Evolutionary conservation across 2,329 filamentous ascomycete genomes (phyloP).

Genomic region (Penicillium brasilianum): DNA sequence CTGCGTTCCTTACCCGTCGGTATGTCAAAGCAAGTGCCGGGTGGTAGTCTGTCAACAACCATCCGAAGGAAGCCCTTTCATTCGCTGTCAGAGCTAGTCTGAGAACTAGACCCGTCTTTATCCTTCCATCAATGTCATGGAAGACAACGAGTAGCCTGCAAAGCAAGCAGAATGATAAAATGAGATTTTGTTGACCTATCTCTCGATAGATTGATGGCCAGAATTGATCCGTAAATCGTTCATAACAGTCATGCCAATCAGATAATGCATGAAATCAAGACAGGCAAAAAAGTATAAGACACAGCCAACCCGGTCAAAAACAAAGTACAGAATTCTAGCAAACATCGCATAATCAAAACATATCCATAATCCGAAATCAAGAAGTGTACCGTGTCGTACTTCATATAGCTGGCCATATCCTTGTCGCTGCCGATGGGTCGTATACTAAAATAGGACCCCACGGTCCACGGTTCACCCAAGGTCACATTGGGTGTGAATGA

Average conservation of each 20-base stretch:
- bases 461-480: background rate
- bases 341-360: background rate
- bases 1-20: too few species aligned
- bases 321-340: background rate
- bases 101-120: background rate
- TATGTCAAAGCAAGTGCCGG: background rate
- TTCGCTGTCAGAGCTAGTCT: background rate
- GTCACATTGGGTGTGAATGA: too few species aligned
- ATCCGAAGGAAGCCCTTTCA: background rate
- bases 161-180: background rate
- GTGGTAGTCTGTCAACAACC: background rate
- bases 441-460: background rate
- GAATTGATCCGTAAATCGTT: background rate
- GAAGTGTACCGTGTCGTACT: background rate
- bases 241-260: background rate
- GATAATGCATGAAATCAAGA: background rate
- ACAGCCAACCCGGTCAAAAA: constrained; percentile 3
- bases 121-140: background rate
- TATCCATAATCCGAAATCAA: background rate
- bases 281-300: background rate
- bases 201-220: background rate
- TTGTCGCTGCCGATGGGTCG: background rate
- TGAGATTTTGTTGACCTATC: constrained; percentile 3
- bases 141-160: background rate
- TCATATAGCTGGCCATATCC: constrained; percentile 1